These are phyloP conservation scores for Populus pruinosa DNA, from an alignment of 345 rosid species.

Conservation along the genomic window DNA sequence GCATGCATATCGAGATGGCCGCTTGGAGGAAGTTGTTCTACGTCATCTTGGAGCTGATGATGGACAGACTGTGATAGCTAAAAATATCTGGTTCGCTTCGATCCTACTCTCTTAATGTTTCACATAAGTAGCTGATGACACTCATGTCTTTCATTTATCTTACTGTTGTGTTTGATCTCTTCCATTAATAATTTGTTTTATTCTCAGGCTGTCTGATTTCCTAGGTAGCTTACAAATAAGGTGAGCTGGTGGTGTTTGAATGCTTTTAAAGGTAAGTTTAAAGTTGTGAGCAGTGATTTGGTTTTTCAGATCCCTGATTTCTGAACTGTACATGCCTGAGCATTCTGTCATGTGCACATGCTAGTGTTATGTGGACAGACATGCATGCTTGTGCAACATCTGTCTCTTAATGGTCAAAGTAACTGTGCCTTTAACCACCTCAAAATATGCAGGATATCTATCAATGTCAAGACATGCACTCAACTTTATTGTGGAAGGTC, in stretches of 20 bases:
- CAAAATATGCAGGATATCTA: background rate
- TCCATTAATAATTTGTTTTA: background rate
- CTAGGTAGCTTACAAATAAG: conserved; percentile 43
- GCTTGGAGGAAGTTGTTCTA: conserved; percentile 64
- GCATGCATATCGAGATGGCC: conserved; percentile 80
- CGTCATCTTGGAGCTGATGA: conserved; percentile 74
- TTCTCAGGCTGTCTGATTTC: conserved; percentile 69
- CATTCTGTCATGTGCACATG: background rate
- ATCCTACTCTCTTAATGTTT: background rate
- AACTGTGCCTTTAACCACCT: background rate
- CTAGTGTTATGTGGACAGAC: background rate
- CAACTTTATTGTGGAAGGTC: conserved; percentile 7
- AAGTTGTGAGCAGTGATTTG: background rate
- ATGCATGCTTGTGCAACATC: background rate
- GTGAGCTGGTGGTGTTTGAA: conserved; percentile 8
- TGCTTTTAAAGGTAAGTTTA: conserved; percentile 6
- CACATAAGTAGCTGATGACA: background rate
- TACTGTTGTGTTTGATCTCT: background rate
- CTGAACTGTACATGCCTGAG: background rate
- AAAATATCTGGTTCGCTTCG: conserved; percentile 41
- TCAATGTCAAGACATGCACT: conserved; percentile 2
- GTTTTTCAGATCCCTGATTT: background rate
- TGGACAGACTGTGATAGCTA: conserved; percentile 56
- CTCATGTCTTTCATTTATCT: background rate
- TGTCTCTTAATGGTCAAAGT: background rate